Conservation (phyloP, 495 filamentous ascomycete species). For the Hypomontagnella submonticulosa region DNA sequence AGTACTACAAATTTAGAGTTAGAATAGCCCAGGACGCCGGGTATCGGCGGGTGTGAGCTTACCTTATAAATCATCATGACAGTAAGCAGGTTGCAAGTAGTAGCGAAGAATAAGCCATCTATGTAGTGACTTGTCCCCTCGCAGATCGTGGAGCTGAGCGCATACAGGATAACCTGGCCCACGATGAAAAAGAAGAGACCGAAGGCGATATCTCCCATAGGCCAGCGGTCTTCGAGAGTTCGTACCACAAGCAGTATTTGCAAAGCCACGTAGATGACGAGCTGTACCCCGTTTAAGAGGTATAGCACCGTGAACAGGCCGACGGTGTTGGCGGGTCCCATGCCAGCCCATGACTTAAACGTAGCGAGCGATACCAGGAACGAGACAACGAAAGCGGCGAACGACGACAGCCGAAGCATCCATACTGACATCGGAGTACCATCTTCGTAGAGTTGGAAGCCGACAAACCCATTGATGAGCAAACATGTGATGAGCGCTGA, state of each 20-base stretch:
- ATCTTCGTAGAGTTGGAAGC: slow-evolving; percentile 98
- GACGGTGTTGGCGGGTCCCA: slow-evolving; percentile 84
- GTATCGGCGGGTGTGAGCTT: slow-evolving; percentile 43
- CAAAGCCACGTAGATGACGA: slow-evolving; percentile 86
- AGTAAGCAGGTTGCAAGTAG: slow-evolving; percentile 89
- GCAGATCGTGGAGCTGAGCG: slow-evolving; percentile 87
- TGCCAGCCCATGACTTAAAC: slow-evolving; percentile 90
- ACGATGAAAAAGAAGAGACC: slow-evolving; percentile 91
- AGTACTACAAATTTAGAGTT: slow-evolving; percentile 71
- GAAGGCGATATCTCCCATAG: slow-evolving; percentile 91
- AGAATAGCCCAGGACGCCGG: slow-evolving; percentile 1
- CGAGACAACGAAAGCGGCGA: slow-evolving; percentile 85
- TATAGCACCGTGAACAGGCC: slow-evolving; percentile 95
- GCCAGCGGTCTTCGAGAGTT: slow-evolving; percentile 95
- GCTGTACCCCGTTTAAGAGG: slow-evolving; percentile 85
- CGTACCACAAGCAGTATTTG: slow-evolving; percentile 88
- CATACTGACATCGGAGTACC: slow-evolving; percentile 95
- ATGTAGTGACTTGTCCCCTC: slow-evolving; percentile 88
- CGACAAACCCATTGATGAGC: slow-evolving; percentile 97
- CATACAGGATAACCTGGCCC: slow-evolving; percentile 93
- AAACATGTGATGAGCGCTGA: slow-evolving; percentile 90
- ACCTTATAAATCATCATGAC: slow-evolving; percentile 99
- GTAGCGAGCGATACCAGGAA: slow-evolving; percentile 89
- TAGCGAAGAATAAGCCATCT: slow-evolving; percentile 95
- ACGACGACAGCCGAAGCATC: slow-evolving; percentile 82